Evolutionary conservation across 306 rosid species (phyloP).

Genomic region (Castanea sativa): DNA sequence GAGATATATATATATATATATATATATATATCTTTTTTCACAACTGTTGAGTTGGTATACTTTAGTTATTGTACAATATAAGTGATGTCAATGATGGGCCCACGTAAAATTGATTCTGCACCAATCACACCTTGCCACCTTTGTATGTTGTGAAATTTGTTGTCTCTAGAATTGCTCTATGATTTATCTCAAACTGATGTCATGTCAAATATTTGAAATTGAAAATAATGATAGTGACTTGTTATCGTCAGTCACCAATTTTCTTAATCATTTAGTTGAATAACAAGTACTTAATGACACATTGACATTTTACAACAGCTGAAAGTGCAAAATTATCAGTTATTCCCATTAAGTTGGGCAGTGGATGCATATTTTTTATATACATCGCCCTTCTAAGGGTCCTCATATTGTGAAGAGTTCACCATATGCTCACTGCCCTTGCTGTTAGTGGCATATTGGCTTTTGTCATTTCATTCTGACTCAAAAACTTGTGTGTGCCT

Average conservation of each 20-base stretch:
- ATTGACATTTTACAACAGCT: not conserved
- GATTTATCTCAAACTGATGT: not conserved
- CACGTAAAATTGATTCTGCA: too few species aligned
- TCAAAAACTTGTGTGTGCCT: not conserved
- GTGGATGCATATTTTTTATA: not conserved
- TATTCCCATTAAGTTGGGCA: not conserved
- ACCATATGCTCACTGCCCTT: not conserved
- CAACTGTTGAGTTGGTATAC: too few species aligned
- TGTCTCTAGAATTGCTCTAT: too few species aligned
- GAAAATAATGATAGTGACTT: not conserved
- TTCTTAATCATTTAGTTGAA: not conserved
- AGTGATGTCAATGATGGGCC: too few species aligned
- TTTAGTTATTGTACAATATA: too few species aligned
- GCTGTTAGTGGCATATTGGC: not conserved
- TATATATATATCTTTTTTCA: not conserved
- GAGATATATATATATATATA: not conserved
- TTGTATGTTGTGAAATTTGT: too few species aligned
- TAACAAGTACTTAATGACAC: not conserved
- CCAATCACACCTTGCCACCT: too few species aligned
- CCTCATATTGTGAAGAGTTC: not conserved
- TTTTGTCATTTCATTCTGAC: not conserved
- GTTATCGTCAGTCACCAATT: not conserved
- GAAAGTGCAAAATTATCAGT: not conserved
- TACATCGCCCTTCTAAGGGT: not conserved
- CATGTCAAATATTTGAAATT: not conserved